Conservation (phyloP, 2,329 filamentous ascomycete species). For the Colletotrichum musae region DNA sequence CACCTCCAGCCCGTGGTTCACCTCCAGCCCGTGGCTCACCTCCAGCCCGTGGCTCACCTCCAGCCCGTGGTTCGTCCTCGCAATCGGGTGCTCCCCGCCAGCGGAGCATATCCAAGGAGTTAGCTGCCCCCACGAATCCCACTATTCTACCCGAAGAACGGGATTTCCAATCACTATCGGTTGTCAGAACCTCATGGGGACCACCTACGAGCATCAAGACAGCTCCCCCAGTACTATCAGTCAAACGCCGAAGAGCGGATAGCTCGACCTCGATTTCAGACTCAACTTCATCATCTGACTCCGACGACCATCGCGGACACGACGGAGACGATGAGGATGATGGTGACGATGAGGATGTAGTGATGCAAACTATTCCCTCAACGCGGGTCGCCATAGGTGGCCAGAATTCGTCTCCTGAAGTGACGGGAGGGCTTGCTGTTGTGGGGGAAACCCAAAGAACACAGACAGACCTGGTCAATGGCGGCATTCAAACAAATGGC, state of each 20-base stretch:
- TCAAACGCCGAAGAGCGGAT: conserved; percentile 1
- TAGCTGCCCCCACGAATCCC: neutral
- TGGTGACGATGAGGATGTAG: neutral
- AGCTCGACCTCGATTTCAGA: neutral
- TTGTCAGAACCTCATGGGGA: neutral
- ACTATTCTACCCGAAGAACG: neutral
- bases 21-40: too few species aligned
- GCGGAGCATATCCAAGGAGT: conserved; percentile 1
- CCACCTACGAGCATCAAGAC: conserved; percentile 19
- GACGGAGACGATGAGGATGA: conserved; percentile 1
- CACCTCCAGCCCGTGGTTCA: too few species aligned
- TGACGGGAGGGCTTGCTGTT: too few species aligned
- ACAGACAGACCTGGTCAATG: too few species aligned
- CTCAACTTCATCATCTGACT: neutral
- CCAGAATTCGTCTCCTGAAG: too few species aligned
- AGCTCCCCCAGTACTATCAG: neutral
- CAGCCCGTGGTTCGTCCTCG: too few species aligned
- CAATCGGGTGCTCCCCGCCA: neutral
- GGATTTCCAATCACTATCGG: conserved; percentile 1
- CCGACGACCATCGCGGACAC: neutral
- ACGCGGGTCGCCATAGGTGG: too few species aligned
- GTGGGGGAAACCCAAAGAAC: too few species aligned
- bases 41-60: too few species aligned
- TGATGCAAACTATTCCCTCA: neutral
- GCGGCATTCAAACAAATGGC: too few species aligned